Percentiles rank a stretch among this genome's conserved stretches.
phyloP scores from a whole-genome alignment of 495 filamentous ascomycete genomes.

The Lasiosphaeria miniovina region DNA sequence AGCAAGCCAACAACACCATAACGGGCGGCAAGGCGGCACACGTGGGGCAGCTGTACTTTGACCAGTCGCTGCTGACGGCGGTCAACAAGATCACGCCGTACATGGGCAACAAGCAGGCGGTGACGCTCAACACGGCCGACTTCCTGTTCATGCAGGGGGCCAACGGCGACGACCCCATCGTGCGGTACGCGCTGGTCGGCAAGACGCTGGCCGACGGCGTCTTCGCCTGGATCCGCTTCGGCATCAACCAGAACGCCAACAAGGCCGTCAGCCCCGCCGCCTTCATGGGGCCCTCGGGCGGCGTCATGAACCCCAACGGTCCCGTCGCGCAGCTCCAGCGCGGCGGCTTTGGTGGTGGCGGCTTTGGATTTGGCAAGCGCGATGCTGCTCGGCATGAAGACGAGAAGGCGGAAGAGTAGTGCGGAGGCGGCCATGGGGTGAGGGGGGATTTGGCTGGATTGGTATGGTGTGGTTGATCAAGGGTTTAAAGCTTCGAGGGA shows the following conservation, averaged over 20 bases:
- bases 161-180: constrained; percentile 55
- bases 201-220: constrained; percentile 53
- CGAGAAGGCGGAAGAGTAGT: too few species aligned
- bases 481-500: too few species aligned
- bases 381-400: too few species aligned
- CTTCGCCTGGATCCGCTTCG: constrained; percentile 56
- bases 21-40: constrained; percentile 49
- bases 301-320: constrained; percentile 35
- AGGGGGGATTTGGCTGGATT: too few species aligned
- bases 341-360: constrained; percentile 16
- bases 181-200: constrained; percentile 54
- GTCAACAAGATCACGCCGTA: constrained; percentile 53
- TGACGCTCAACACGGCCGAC: constrained; percentile 55
- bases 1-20: constrained; percentile 50
- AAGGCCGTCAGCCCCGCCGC: constrained; percentile 28
- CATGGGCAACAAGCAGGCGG: constrained; percentile 48
- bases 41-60: constrained; percentile 63
- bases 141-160: constrained; percentile 46
- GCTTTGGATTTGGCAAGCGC: background rate
- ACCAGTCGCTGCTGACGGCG: constrained; percentile 46
- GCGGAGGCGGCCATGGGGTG: too few species aligned
- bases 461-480: too few species aligned
- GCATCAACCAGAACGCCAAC: constrained; percentile 43
- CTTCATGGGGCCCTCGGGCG: constrained; percentile 26
- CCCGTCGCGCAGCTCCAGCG: constrained; percentile 24